Evolutionary conservation across 192 early-diverging fungal species (phyloP), one percentile per base, ranked within the genome.

Genomic region (Entomortierella beljakovae): DNA sequence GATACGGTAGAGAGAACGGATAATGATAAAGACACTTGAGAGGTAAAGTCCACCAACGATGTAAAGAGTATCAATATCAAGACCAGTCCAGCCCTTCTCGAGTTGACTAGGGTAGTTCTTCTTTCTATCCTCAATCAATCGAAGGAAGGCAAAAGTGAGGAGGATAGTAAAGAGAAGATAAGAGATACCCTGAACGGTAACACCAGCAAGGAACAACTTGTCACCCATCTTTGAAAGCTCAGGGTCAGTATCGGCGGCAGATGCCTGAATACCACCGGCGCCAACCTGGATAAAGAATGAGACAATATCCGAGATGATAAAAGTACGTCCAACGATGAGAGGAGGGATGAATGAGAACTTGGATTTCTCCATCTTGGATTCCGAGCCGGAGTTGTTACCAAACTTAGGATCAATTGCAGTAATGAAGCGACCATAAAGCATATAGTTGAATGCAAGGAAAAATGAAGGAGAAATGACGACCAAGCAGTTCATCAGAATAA

Each of bases 401-500:
- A 74, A 66, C 23, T 66, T 32, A 0, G 71, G 71, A 22, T 74
- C 71, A n/a, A 74, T 52, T 0, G 64, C 71, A 9, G 57, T 35
- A 22, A 74, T 49, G 11, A 74, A 23, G 15, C 71, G 49, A 1
- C 71, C 71, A 18, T 74, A 74, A 51, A 74, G 71, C 71, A 74
- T 74, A 42, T 66, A 74, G 57, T 74, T 74, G 57, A 74, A 74
- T 1, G 71, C 71, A 15, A 74, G 57, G 57, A 74, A 74, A 6
- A 64, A 57, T 2, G 57, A 74, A 23, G 71, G 71, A 0, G 57
- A 49, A 10, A 37, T 34, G 31, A 74, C 20, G 37, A 72, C 22
- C 18, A 64, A 10, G 37, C 55, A 23, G 18, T 38, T 55, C 28
- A 57, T 55, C 20, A 42, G 5, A 35, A 72, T 40, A 25, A 38